These are phyloP conservation scores for Ephemerocybe angulata DNA, from an alignment of 768 basidiomycete genomes.

Conservation along the genomic window DNA sequence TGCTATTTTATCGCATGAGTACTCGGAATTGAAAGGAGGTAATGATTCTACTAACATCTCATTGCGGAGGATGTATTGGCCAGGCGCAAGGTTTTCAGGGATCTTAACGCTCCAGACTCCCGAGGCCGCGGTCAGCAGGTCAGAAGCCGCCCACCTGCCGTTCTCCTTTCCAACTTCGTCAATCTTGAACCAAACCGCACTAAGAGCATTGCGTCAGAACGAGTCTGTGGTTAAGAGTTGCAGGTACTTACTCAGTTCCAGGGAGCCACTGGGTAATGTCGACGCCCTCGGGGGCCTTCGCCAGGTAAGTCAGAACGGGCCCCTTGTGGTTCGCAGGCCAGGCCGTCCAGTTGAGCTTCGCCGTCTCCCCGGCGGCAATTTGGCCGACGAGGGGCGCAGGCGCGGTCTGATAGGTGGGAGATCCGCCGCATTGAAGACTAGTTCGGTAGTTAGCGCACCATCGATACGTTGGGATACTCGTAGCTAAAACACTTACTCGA, in stretches of 20 bases:
- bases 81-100: constrained; percentile 37
- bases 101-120: constrained; percentile 42
- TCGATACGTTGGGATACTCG: background rate
- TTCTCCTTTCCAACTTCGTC: constrained; percentile 39
- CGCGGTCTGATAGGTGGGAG: constrained; percentile 22
- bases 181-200: constrained; percentile 50
- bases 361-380: constrained; percentile 35
- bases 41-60: constrained; percentile 31
- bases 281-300: constrained; percentile 34
- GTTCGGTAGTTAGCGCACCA: background rate
- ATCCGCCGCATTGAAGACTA: constrained; percentile 30
- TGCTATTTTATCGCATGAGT: constrained; percentile 19
- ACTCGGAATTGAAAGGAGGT: background rate
- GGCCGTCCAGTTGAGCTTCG: constrained; percentile 38
- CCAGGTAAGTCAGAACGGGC: constrained; percentile 43
- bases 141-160: constrained; percentile 41
- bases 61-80: constrained; percentile 46
- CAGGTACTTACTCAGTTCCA: constrained; percentile 27
- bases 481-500: constrained; percentile 21
- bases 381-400: constrained; percentile 38
- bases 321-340: constrained; percentile 37
- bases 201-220: constrained; percentile 7
- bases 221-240: background rate
- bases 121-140: constrained; percentile 31
- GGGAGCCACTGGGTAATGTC: constrained; percentile 38